A percentile compares a stretch with the other conserved stretches of the same genome.
Conservation (phyloP, 345 rosid species). For the Gynandropsis gynandra region DNA sequence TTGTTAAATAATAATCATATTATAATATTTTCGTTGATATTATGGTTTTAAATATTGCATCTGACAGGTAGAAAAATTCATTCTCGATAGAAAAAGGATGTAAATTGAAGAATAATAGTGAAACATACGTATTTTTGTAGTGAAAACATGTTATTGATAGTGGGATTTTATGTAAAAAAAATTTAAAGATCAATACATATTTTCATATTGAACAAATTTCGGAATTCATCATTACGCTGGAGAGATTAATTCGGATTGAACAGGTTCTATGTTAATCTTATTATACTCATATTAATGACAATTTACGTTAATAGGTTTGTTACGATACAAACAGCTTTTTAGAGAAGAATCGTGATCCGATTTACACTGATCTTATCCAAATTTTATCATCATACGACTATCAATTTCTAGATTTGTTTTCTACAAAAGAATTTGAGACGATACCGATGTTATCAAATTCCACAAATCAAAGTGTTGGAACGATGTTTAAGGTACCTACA, state of each 20-base stretch:
- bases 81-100: too few species aligned
- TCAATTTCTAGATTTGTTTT: conserved; percentile 23
- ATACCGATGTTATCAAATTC: conserved; percentile 28
- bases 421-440: conserved; percentile 25
- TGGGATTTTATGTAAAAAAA: too few species aligned
- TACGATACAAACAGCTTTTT: conserved; percentile 66
- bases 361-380: conserved; percentile 39
- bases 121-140: too few species aligned
- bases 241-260: conserved; percentile 51
- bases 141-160: too few species aligned
- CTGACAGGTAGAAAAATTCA: too few species aligned
- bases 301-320: conserved; percentile 26
- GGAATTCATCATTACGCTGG: conserved; percentile 82
- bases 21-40: too few species aligned
- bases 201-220: too few species aligned
- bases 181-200: too few species aligned
- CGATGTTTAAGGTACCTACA: background rate
- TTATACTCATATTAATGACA: background rate
- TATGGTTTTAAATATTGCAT: too few species aligned
- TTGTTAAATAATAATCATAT: too few species aligned
- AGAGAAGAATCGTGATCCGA: conserved; percentile 66
- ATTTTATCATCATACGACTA: conserved; percentile 47
- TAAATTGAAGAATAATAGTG: too few species aligned
- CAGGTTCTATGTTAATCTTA: conserved; percentile 1
- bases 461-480: conserved; percentile 24